Evolutionary conservation across 371 early-diverging fungal genomes (phyloP).

Genomic region (Syncephalastrum sp.): DNA sequence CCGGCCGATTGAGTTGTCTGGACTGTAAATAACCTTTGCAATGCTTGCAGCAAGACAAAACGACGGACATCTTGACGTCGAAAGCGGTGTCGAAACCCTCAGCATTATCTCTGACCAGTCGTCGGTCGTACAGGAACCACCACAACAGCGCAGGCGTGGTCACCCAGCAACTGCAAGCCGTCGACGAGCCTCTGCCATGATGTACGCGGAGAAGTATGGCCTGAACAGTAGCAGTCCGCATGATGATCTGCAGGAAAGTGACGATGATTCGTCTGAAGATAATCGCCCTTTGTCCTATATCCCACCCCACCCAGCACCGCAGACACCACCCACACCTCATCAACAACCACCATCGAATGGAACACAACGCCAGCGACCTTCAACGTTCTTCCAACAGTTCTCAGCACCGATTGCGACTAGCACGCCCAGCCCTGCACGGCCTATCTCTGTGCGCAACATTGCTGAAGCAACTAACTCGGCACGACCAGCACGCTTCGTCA

Average conservation of each 20-base stretch:
- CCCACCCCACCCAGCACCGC: too few species aligned
- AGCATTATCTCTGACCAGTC: conserved; percentile 13
- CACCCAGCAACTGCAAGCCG: conserved; percentile 11
- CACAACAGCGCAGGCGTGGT: conserved; percentile 3
- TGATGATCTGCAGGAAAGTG: conserved; percentile 24
- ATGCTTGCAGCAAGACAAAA: too few species aligned
- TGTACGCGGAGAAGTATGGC: conserved; percentile 25
- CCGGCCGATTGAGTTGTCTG: too few species aligned
- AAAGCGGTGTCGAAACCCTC: conserved; percentile 2
- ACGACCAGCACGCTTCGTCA: conserved; percentile 20
- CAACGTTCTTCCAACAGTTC: neutral
- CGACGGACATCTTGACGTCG: neutral
- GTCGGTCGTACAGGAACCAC: conserved; percentile 5
- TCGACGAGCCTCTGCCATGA: conserved; percentile 8
- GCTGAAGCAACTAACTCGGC: conserved; percentile 10
- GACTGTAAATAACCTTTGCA: too few species aligned
- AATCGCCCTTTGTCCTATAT: conserved; percentile 13
- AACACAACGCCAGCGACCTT: conserved; percentile 1
- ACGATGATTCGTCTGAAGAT: conserved; percentile 31
- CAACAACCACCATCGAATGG: neutral
- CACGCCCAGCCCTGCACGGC: conserved; percentile 6
- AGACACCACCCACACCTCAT: neutral
- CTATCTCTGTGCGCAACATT: conserved; percentile 20
- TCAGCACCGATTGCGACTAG: conserved; percentile 2
- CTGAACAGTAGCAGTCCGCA: conserved; percentile 9